Percentiles rank a stretch among this genome's conserved stretches.
Conservation (phyloP, 139 green algal species). For the Chlorella sorokiniana region DNA sequence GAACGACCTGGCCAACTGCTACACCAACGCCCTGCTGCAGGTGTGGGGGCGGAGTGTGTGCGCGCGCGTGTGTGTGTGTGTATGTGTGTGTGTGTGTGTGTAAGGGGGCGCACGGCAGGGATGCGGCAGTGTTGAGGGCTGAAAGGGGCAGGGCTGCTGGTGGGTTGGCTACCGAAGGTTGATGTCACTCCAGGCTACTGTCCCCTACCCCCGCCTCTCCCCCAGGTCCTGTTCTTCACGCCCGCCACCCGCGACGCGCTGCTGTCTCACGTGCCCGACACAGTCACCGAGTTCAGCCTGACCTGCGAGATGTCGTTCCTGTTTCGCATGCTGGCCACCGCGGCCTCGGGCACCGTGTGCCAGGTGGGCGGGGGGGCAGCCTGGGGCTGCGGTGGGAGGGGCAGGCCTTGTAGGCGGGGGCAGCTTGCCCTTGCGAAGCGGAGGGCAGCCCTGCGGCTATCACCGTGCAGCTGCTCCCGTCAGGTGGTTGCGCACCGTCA, state of each 20-base stretch:
- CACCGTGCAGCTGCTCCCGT: too few relatives aligned
- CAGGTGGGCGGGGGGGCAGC: slow-evolving; percentile 43
- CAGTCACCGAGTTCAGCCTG: slow-evolving; percentile 86
- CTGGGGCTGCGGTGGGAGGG: neutral
- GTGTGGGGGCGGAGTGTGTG: slow-evolving; percentile 25
- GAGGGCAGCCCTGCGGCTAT: too few relatives aligned
- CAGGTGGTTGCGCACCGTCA: too few relatives aligned
- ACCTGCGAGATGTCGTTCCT: slow-evolving; percentile 86
- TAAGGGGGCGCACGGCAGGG: too few relatives aligned
- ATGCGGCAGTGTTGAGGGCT: too few relatives aligned
- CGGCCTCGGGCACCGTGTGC: slow-evolving; percentile 62
- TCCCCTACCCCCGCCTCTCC: neutral
- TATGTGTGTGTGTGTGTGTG: neutral
- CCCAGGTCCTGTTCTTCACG: slow-evolving; percentile 88
- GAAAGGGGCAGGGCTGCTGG: too few relatives aligned
- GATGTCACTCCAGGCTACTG: neutral
- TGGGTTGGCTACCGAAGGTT: neutral
- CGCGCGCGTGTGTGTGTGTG: neutral
- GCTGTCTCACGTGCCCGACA: slow-evolving; percentile 71
- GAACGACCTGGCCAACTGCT: slow-evolving; percentile 93
- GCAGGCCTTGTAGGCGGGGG: too few relatives aligned
- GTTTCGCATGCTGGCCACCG: slow-evolving; percentile 85
- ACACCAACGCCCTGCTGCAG: slow-evolving; percentile 93
- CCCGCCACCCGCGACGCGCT: slow-evolving; percentile 66
- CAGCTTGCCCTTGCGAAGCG: too few relatives aligned